A percentile compares a stretch with the other conserved stretches of the same genome.
These are phyloP conservation scores for Aspergillus sp. DNA, from an alignment of 2,329 filamentous ascomycete genomes.

Conservation along the genomic window DNA sequence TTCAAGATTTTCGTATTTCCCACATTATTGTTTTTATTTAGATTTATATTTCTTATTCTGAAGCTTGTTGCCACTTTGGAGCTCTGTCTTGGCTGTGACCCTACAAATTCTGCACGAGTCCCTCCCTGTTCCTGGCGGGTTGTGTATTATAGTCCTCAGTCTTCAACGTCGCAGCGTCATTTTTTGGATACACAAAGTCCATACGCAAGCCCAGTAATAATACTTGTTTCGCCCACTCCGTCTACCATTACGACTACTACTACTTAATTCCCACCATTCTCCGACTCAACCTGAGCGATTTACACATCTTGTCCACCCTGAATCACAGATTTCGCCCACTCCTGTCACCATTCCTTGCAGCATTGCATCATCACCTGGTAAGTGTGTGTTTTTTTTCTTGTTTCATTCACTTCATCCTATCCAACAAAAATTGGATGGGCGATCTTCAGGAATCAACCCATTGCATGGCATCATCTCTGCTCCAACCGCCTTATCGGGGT, in stretches of 20 bases:
- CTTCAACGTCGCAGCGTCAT: not conserved
- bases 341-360: not conserved
- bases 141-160: not conserved
- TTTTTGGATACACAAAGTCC: not conserved
- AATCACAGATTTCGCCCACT: not conserved
- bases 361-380: constrained; percentile 2
- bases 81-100: constrained; percentile 3
- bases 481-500: constrained; percentile 5
- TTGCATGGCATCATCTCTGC: not conserved
- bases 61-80: constrained; percentile 2
- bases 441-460: not conserved
- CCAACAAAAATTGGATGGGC: not conserved
- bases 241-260: not conserved
- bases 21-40: not conserved
- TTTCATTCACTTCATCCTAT: not conserved
- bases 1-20: not conserved
- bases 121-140: constrained; percentile 9
- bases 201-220: not conserved
- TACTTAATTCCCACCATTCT: not conserved
- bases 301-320: not conserved
- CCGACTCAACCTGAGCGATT: not conserved
- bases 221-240: not conserved
- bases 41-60: not conserved
- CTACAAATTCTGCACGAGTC: constrained; percentile 11
- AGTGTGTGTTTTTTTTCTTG: not conserved